Percentiles rank a stretch among this genome's conserved stretches.
Conservation (phyloP, 1,284 basidiomycete genomes). For the Clitocybe nebularis region DNA sequence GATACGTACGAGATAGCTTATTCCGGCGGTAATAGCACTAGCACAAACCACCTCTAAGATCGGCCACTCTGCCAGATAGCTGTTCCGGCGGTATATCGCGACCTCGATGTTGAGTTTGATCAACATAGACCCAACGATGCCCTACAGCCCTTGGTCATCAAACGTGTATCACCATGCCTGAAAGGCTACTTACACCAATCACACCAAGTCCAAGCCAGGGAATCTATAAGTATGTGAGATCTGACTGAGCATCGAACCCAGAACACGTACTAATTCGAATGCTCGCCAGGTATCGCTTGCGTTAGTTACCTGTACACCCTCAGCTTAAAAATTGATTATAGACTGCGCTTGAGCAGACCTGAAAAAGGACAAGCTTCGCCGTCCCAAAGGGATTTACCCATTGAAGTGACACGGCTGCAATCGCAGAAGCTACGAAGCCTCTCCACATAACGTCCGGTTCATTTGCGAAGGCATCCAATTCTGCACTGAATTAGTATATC, state of each 20-base stretch:
- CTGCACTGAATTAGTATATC: slow-evolving; percentile 24
- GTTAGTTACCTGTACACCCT: slow-evolving; percentile 45
- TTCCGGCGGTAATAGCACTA: slow-evolving; percentile 61
- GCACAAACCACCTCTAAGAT: slow-evolving; percentile 61
- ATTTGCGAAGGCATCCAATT: slow-evolving; percentile 66
- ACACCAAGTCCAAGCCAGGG: slow-evolving; percentile 63
- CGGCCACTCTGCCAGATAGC: slow-evolving; percentile 55
- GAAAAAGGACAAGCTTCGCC: slow-evolving; percentile 70
- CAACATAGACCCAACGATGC: slow-evolving; percentile 58
- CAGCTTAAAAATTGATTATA: not conserved
- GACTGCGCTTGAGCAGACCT: slow-evolving; percentile 29
- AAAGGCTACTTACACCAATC: slow-evolving; percentile 43
- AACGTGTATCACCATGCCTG: not conserved
- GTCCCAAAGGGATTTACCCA: slow-evolving; percentile 75
- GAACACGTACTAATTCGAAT: slow-evolving; percentile 57
- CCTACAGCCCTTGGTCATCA: slow-evolving; percentile 33
- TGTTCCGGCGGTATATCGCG: slow-evolving; percentile 58
- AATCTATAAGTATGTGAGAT: slow-evolving; percentile 37
- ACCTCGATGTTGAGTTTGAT: slow-evolving; percentile 63
- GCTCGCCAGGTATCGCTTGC: slow-evolving; percentile 60
- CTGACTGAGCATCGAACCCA: not conserved
- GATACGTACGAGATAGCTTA: slow-evolving; percentile 57
- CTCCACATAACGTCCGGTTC: slow-evolving; percentile 74
- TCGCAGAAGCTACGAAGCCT: slow-evolving; percentile 70
- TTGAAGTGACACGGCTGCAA: slow-evolving; percentile 67